These are phyloP conservation scores for Pichia manshurica DNA, from an alignment of 805 yeast species.

Conservation along the genomic window DNA sequence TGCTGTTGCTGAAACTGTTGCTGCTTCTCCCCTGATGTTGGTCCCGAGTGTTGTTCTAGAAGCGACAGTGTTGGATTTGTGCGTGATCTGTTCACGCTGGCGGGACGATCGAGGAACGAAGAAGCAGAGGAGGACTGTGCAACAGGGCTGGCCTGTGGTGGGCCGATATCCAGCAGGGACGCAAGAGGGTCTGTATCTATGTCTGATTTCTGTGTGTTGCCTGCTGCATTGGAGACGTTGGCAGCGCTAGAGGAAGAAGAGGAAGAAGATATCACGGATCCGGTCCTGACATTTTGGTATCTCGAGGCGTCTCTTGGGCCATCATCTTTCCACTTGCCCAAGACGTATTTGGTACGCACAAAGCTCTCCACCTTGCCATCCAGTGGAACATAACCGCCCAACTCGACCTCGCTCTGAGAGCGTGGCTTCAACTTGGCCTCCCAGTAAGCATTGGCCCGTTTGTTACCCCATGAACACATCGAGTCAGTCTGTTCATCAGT, in stretches of 20 bases:
- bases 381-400: constrained; percentile 60
- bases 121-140: constrained; percentile 3
- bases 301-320: constrained; percentile 45
- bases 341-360: constrained; percentile 86
- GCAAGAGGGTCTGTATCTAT: constrained; percentile 3
- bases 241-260: constrained; percentile 12
- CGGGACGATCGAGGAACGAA: background rate
- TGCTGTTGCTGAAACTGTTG: constrained; percentile 11
- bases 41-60: constrained; percentile 9
- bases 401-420: constrained; percentile 3
- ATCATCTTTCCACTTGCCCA: constrained; percentile 72
- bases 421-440: constrained; percentile 47
- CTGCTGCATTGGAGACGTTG: too few relatives aligned
- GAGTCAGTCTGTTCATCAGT: constrained; percentile 82
- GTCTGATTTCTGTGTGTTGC: constrained; percentile 1
- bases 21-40: background rate
- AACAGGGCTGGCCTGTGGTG: constrained; percentile 1
- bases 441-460: constrained; percentile 74
- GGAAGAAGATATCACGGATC: constrained; percentile 35
- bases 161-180: constrained; percentile 10
- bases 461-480: constrained; percentile 85
- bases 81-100: constrained; percentile 1
- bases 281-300: background rate
- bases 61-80: constrained; percentile 9
- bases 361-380: constrained; percentile 81